Evolutionary conservation across 1,284 basidiomycete genomes (phyloP).

Genomic region (Moesziomyces antarcticus): DNA sequence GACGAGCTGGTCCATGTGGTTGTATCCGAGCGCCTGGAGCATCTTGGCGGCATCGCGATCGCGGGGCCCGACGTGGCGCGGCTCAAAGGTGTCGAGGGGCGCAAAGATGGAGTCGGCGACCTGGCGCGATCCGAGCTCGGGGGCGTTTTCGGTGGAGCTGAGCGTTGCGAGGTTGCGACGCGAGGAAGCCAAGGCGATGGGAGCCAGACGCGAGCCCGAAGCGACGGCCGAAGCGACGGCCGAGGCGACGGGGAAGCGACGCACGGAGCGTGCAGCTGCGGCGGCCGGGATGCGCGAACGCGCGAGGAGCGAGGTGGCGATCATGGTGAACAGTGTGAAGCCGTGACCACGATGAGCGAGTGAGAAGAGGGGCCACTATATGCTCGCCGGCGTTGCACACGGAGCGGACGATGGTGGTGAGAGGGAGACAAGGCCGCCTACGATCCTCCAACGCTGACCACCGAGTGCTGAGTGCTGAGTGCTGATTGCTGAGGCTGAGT

Average conservation of each 20-base stretch:
- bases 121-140: conserved; percentile 47
- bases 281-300: conserved; percentile 30
- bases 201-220: conserved; percentile 12
- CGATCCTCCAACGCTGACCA: no score
- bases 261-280: conserved; percentile 22
- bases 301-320: conserved; percentile 30
- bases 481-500: no score
- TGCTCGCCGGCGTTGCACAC: neutral
- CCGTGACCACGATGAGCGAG: neutral
- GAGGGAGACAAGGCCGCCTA: no score
- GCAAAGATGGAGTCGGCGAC: conserved; percentile 60
- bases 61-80: conserved; percentile 64
- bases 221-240: neutral
- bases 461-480: no score
- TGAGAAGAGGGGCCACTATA: no score
- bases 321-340: conserved; percentile 12
- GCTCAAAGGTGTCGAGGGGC: conserved; percentile 61
- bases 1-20: conserved; percentile 59
- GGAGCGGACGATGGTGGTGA: conserved; percentile 4
- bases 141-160: conserved; percentile 51
- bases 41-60: conserved; percentile 54
- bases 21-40: conserved; percentile 62
- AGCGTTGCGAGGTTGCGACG: conserved; percentile 39
- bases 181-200: neutral
- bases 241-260: conserved; percentile 23